phyloP scores from a whole-genome alignment of 192 early-diverging fungal genomes.

The Backusella australiensis region DNA sequence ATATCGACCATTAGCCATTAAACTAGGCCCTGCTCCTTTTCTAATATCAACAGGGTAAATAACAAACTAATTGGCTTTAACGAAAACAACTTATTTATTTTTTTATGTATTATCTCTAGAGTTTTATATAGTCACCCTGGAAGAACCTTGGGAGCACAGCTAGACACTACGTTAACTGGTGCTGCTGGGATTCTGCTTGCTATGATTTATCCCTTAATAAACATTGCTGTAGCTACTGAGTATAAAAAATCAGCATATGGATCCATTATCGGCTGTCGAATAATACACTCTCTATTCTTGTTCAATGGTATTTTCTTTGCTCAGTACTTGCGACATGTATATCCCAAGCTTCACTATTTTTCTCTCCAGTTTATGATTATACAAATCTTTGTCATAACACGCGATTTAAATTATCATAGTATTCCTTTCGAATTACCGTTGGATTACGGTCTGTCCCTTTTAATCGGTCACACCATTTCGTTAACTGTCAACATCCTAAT shows the following conservation, averaged over 20 bases:
- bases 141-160: conserved; percentile 47
- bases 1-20: conserved; percentile 17
- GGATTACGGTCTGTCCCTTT: conserved; percentile 37
- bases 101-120: not conserved
- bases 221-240: conserved; percentile 24
- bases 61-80: not conserved
- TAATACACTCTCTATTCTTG: conserved; percentile 39
- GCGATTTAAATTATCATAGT: conserved; percentile 1
- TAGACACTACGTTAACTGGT: conserved; percentile 46
- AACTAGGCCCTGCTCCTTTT: conserved; percentile 36
- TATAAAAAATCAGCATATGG: conserved; percentile 30
- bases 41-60: conserved; percentile 31
- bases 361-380: conserved; percentile 46
- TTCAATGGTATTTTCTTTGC: conserved; percentile 42
- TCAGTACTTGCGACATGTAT: conserved; percentile 34
- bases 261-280: conserved; percentile 31
- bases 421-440: conserved; percentile 11
- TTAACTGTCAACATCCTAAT: conserved; percentile 38
- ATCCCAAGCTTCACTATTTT: conserved; percentile 42
- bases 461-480: conserved; percentile 40
- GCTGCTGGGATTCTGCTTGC: conserved; percentile 37
- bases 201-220: conserved; percentile 35
- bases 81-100: not conserved
- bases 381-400: conserved; percentile 41
- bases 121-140: conserved; percentile 45